Evolutionary conservation across 768 basidiomycete species (phyloP), one percentile per base, ranked within the genome.

Genomic region (Nevesoporus exiguus): DNA sequence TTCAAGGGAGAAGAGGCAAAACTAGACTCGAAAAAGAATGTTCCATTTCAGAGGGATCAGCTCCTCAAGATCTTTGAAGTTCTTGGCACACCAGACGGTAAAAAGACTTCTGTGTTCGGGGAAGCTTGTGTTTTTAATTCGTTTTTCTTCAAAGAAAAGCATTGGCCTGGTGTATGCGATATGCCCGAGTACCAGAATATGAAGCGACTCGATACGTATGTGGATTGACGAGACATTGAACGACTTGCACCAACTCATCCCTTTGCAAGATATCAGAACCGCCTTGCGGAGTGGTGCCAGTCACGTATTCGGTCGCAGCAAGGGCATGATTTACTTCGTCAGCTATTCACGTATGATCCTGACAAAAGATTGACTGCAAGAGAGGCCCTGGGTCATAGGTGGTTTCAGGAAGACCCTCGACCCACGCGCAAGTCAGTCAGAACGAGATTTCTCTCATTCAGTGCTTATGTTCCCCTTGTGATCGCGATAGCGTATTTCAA

Each of bases 1-100:
- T 98, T 98, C 78, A 99, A 99, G 68, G 97, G 96, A 11, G 97
- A 99, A 70, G 97, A 98, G 72, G 97, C 97, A 1, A 98, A 99
- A 70, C 71, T 98, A 40, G 97, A 98, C 67, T 84, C 87, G 27
- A 96, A 98, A 77, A 98, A 98, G 78, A 93, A 92, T 55, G 86
- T 98, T 0, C 97, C 97, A 0, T 99, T 98, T 69, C 97, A 99
- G 68, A 80, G 87, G 52, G 97, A 98, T 70, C 97, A 99, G 64
- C 78, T 98, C 55, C 73, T 90, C 25, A 95, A 93, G 73, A 97
- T 99, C n/a, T 88, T 98, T 54, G 97, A 99, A 62, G 87, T 98
- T 0, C 71, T 97, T 17, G 95, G 97, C 5, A 92, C 89, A 5
- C 88, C 95, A 41, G 81, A 89, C 48, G 86, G 94, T 92, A 62